phyloP scores from a whole-genome alignment of 352 stramenopile genomes.

The Phytophthora cryptogea region DNA sequence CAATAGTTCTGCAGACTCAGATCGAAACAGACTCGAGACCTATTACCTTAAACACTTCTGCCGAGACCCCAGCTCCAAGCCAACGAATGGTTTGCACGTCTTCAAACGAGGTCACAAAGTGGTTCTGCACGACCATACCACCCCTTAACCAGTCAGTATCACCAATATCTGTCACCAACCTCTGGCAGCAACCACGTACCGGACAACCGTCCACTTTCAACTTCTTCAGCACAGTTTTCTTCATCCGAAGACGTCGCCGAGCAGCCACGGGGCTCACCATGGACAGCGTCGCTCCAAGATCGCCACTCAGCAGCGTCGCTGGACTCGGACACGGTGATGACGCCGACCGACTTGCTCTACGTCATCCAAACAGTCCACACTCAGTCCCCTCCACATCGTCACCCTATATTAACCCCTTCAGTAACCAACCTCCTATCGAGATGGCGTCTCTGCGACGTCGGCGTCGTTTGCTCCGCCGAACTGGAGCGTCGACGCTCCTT shows the following conservation, averaged over 20 bases:
- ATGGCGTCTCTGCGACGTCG: conserved; percentile 13
- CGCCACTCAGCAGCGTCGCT: conserved; percentile 40
- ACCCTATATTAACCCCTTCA: neutral
- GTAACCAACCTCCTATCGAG: conserved; percentile 22
- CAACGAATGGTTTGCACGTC: conserved; percentile 58
- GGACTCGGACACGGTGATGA: conserved; percentile 46
- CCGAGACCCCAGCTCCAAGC: conserved; percentile 71
- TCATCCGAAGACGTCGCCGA: conserved; percentile 19
- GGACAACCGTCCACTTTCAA: conserved; percentile 25
- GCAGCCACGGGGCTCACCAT: conserved; percentile 39
- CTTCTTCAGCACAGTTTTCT: conserved; percentile 34
- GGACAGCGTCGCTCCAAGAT: conserved; percentile 43
- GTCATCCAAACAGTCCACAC: neutral
- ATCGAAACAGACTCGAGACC: neutral
- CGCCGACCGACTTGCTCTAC: conserved; percentile 22
- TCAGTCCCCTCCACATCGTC: neutral
- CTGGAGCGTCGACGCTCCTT: conserved; percentile 20
- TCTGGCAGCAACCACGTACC: conserved; percentile 20
- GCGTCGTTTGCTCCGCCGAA: conserved; percentile 25
- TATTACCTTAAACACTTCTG: conserved; percentile 71
- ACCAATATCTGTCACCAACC: neutral
- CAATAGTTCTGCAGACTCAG: neutral
- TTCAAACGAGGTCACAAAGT: conserved; percentile 47
- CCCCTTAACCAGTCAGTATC: conserved; percentile 3
- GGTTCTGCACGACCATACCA: conserved; percentile 22